Percentiles rank a stretch among this genome's conserved stretches.
phyloP scores from a whole-genome alignment of 371 early-diverging fungal genomes.

The Mortierella sp. region DNA sequence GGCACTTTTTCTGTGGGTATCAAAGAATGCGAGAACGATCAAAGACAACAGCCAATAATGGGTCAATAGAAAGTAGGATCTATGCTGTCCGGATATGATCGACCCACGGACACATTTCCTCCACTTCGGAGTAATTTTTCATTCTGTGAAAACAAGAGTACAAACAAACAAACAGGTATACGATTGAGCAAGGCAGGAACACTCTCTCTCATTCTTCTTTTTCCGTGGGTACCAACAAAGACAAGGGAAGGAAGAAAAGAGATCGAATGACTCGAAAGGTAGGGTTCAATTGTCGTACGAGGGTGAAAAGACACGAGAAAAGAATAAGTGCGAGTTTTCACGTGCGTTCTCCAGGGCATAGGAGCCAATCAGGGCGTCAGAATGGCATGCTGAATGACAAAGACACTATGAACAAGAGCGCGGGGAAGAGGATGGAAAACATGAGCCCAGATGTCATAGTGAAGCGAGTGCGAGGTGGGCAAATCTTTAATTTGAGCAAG shows the following conservation, averaged over 20 bases:
- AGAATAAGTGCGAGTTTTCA: not conserved
- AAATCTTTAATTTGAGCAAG: not conserved
- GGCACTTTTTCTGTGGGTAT: not conserved
- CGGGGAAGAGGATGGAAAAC: not conserved
- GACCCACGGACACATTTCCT: not conserved
- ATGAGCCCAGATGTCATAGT: not conserved
- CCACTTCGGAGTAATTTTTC: not conserved
- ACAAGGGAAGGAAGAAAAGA: not conserved
- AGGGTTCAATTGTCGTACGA: slow-evolving; percentile 7
- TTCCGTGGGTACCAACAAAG: not conserved
- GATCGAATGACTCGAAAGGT: slow-evolving; percentile 11
- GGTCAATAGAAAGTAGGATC: not conserved
- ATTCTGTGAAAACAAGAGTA: not conserved
- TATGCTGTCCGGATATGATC: not conserved
- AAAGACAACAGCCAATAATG: not conserved
- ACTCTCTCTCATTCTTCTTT: too few species aligned
- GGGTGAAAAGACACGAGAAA: not conserved
- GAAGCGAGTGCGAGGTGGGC: not conserved
- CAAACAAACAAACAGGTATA: slow-evolving; percentile 5
- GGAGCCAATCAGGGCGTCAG: not conserved
- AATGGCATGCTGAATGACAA: slow-evolving; percentile 2
- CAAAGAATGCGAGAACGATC: not conserved
- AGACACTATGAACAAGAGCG: not conserved
- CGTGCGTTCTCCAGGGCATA: not conserved
- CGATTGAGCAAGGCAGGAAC: too few species aligned